A percentile compares a stretch with the other conserved stretches of the same genome.
Evolutionary conservation across 352 stramenopile genomes (phyloP).

Genomic region (Phytophthora vignae): DNA sequence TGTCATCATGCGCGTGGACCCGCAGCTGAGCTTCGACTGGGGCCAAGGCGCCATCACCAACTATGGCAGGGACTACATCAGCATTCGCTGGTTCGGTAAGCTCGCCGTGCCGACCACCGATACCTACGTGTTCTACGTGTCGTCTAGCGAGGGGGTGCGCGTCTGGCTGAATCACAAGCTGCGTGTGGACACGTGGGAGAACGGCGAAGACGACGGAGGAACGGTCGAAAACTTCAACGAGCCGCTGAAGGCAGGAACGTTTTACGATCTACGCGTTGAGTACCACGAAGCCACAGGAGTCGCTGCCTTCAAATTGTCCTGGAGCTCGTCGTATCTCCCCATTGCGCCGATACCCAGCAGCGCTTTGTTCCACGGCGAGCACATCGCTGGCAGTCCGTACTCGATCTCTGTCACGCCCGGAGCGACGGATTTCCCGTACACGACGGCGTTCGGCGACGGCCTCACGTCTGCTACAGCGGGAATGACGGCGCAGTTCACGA

Average conservation of each 20-base stretch:
- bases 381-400: slow-evolving; percentile 96
- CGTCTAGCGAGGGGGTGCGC: slow-evolving; percentile 92
- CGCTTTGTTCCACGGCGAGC: slow-evolving; percentile 87
- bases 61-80: slow-evolving; percentile 96
- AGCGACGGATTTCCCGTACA: slow-evolving; percentile 96
- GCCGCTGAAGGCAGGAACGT: slow-evolving; percentile 69
- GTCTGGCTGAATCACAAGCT: slow-evolving; percentile 95
- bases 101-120: slow-evolving; percentile 82
- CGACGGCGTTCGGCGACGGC: slow-evolving; percentile 88
- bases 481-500: slow-evolving; percentile 89
- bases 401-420: slow-evolving; percentile 90
- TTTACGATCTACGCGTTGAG: slow-evolving; percentile 95
- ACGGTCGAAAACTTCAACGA: slow-evolving; percentile 80
- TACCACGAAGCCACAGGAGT: slow-evolving; percentile 94
- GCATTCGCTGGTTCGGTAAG: slow-evolving; percentile 95
- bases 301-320: slow-evolving; percentile 89
- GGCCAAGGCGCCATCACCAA: slow-evolving; percentile 92
- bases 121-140: slow-evolving; percentile 93
- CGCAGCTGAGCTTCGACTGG: slow-evolving; percentile 90
- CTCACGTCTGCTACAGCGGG: slow-evolving; percentile 83
- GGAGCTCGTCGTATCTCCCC: slow-evolving; percentile 92
- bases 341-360: slow-evolving; percentile 85
- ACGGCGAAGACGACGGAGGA: slow-evolving; percentile 42
- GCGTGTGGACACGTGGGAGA: slow-evolving; percentile 93
- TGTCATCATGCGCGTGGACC: slow-evolving; percentile 89